Base-by-base conservation (phyloP, 2,329 filamentous ascomycete genomes). In the Diatrype stigma region DNA sequence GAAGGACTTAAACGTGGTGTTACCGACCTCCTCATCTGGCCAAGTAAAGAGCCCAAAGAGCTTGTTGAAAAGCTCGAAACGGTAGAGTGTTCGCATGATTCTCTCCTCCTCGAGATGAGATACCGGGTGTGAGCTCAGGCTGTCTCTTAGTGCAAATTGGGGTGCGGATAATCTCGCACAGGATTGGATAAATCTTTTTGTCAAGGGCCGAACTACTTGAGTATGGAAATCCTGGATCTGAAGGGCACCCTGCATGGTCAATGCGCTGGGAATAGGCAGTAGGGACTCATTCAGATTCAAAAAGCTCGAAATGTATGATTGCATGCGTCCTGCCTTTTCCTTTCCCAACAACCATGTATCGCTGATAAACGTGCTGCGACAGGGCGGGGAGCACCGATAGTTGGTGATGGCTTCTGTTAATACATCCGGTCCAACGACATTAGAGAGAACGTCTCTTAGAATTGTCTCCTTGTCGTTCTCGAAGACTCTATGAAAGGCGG, bases 61-160 rank as follows among this genome's bases (percentile, higher is more conserved):
- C 19, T 32, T 42, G 38, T 37, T 35, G 38, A 23, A 48, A 3
- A 48, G 2, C n/a, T 48, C 47, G 37, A 48, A 48, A 11, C 47
- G 47, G 47, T 48, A 48, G 11, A 48, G n/a, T 12, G 38, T 26
- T 1, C 47, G 35, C 17, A 30, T 16, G 21, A 48, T 35, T 17
- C 47, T 26, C n/a, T 44, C 35, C 38, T 44, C 12, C 47, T 48
- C 47, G 8, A 19, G 30, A 6, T 30, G 47, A 5, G 47, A 42
- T 19, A 40, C 37, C n/a, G 47, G 47, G 16, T 23, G 38, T 17
- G 38, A 11, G 22, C 30, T 23, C 47, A 48, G 28, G 37, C 38
- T 42, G 16, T 42, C 26, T 16, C 22, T 16, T 6, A 48, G 23
- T 10, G 26, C 6, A 10, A 30, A 30, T n/a, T n/a, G n/a, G 12